Evolutionary conservation across 139 green algal genomes (phyloP).

Genomic region (Axilococcus clingmanii): DNA sequence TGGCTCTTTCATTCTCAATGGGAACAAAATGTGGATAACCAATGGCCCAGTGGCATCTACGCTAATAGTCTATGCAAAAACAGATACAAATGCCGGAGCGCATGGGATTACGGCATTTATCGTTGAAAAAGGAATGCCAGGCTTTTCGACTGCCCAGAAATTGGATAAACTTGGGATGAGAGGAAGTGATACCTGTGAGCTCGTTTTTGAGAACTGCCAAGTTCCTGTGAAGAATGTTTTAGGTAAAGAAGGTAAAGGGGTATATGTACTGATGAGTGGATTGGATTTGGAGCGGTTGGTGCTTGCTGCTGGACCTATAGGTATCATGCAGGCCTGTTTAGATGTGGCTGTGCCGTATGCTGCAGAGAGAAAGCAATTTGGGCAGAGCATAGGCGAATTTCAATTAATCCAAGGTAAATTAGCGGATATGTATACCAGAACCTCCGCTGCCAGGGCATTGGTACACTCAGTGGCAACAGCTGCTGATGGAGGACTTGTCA

Average conservation of each 20-base stretch:
- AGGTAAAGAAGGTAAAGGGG: slow-evolving; percentile 61
- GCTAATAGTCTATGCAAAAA: slow-evolving; percentile 91
- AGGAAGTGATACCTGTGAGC: slow-evolving; percentile 88
- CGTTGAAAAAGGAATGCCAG: slow-evolving; percentile 79
- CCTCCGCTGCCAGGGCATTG: slow-evolving; percentile 40
- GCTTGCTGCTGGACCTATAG: slow-evolving; percentile 73
- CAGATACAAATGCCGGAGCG: slow-evolving; percentile 40
- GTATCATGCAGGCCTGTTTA: slow-evolving; percentile 70
- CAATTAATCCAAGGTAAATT: slow-evolving; percentile 84
- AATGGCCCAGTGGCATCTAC: slow-evolving; percentile 79
- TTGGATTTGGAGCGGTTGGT: slow-evolving; percentile 89
- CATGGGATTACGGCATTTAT: slow-evolving; percentile 93
- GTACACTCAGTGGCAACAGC: slow-evolving; percentile 42
- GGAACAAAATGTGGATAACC: slow-evolving; percentile 92
- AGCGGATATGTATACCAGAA: slow-evolving; percentile 85
- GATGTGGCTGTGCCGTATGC: slow-evolving; percentile 78
- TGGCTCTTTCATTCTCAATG: slow-evolving; percentile 79
- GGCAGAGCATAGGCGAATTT: slow-evolving; percentile 74
- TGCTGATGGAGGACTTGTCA: slow-evolving; percentile 38
- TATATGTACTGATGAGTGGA: slow-evolving; percentile 80
- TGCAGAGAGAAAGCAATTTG: slow-evolving; percentile 78
- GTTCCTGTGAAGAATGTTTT: slow-evolving; percentile 81
- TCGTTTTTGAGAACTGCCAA: slow-evolving; percentile 86
- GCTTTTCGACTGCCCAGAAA: slow-evolving; percentile 86
- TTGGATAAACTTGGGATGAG: slow-evolving; percentile 95